These are phyloP conservation scores for Cryptococcus sp. DNA, from an alignment of 1,284 basidiomycete genomes.

Conservation along the genomic window DNA sequence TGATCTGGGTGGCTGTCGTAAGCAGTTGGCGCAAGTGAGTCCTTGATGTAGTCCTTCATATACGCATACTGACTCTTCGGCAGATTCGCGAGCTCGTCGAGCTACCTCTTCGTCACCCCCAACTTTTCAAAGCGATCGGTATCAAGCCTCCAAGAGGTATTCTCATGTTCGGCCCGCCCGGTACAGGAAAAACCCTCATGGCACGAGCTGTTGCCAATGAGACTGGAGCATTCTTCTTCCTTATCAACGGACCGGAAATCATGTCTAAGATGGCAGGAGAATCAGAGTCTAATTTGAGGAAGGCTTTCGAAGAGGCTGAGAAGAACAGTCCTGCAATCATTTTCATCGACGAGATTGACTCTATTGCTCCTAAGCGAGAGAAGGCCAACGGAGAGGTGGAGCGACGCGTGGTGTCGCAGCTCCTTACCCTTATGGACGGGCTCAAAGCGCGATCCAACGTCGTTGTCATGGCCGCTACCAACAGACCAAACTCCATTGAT, in stretches of 20 bases:
- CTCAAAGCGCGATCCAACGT: slow-evolving; percentile 98
- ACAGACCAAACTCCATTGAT: slow-evolving; percentile 95
- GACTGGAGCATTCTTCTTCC: slow-evolving; percentile 99
- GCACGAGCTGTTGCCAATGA: slow-evolving; percentile 99
- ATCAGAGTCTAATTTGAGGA: slow-evolving; percentile 93
- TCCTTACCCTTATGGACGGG: slow-evolving; percentile 98
- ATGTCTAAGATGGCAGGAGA: slow-evolving; percentile 99
- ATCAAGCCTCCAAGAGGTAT: slow-evolving; percentile 99
- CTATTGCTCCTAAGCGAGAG: slow-evolving; percentile 98
- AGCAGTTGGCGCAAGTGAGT: slow-evolving; percentile 88
- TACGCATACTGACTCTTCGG: slow-evolving; percentile 4
- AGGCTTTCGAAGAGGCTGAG: slow-evolving; percentile 99
- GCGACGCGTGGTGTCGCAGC: slow-evolving; percentile 96
- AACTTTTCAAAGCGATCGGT: slow-evolving; percentile 99
- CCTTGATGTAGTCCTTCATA: not conserved
- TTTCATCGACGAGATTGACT: slow-evolving; percentile 96
- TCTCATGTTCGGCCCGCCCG: slow-evolving; percentile 93
- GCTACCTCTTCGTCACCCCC: slow-evolving; percentile 94
- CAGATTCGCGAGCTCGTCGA: slow-evolving; percentile 96
- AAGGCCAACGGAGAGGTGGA: slow-evolving; percentile 99
- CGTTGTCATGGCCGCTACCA: slow-evolving; percentile 99
- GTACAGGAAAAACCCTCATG: slow-evolving; percentile 98
- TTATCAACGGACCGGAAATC: slow-evolving; percentile 99
- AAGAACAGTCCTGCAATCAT: slow-evolving; percentile 99
- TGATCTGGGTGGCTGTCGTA: slow-evolving; percentile 97